Evolutionary conservation across 192 early-diverging fungal genomes (phyloP), one percentile per base, ranked within the genome.

Genomic region (Endogone sp.): DNA sequence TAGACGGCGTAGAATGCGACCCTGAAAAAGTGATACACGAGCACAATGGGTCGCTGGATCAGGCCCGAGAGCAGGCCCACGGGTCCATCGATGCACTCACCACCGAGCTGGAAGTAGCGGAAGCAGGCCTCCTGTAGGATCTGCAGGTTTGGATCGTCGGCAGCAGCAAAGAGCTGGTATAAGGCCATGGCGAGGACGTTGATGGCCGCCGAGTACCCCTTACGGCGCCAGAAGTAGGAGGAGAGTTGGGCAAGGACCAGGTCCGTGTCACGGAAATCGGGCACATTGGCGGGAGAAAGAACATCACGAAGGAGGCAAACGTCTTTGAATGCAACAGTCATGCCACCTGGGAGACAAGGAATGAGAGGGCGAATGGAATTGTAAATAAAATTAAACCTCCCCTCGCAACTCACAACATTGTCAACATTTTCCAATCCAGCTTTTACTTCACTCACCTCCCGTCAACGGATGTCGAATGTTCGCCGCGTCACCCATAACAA

Each of bases 401-500:
- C 56, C 56, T 56, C 56, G n/a, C 56, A 56, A n/a, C 56, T n/a
- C 16, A 56, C 16, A 56, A 16, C 16, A n/a, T 20, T 20, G 56
- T n/a, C 56, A 56, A 56, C 21, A 6, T 27, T 11, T 61, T 21
- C 29, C 21, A 61, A 10, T 10, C 8, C 25, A 61, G 9, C 29
- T 10, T n/a, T n/a, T n/a, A n/a, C n/a, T 61, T 49, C 30, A 72
- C 63, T n/a, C 70, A 78, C 88, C 95, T 56, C 96, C 96, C 0
- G 95, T 98, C 63, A 99, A 80, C 21, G 95, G 95, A 67, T 98
- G 95, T 30, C 96, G 86, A 84, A 98, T 95, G 71, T 99, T 99
- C 78, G 94, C 89, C 2, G 97, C 94, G 82, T 99, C 97, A 58
- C 97, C 97, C 23, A 98, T 75, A 16, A 96, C 73, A 55, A 98